Base-by-base conservation (phyloP, 2,329 filamentous ascomycete species). In the Arthrobotrys megalospora region DNA sequence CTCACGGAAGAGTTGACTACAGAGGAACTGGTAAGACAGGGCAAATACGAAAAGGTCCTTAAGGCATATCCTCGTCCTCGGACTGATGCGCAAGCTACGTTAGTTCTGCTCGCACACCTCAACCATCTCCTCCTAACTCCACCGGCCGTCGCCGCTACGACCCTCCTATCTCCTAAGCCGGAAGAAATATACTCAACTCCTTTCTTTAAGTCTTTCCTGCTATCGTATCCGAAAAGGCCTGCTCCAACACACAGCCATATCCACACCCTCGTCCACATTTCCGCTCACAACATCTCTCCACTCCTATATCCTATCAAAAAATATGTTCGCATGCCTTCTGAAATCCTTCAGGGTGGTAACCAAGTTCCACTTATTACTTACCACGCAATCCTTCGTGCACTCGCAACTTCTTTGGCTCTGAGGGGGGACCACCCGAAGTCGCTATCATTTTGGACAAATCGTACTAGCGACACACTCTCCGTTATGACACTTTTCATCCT, bases 181-280 rank as follows among this genome's bases (percentile, higher is more conserved):
- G 80, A 83, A 24, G 85, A 87, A 78, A 80, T 66, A 16, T 75
- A 80, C 2, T 86, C 85, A 2, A 87, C 86, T 1, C 69, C 84
- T 5, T 87, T 87, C 72, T 79, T 88, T 34, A 82, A 80, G 32
- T 83, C 83, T 38, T 86, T 86, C 62, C 83, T 86, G 69, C 58
- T 63, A 3, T 79, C 67, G 6, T 77, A 80, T 24, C 70, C 81
- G 28, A 41, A 47, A 8, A 76, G 69, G 19, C 72, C 62, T 3
- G 47, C 14, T 6, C 68, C 75, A n/a, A 79, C 79, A 19, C 76
- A 76, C 24, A 77, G 77, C 7, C 73, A 79, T 45, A 76, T 82
- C 48, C 32, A 79, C 14, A 64, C 80, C 7, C 67, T 81, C 4
- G 41, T 78, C 10, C 70, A 80, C 34, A 12, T 55, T 14, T 2